A percentile compares a stretch with the other conserved stretches of the same genome.
Evolutionary conservation across 176 grass and related monocot species (phyloP).

Genomic region (Zea mays): Zm-B73-REFERENCE-NAM-5.0 NC_050098.1:223555001-223555500

Average conservation of each 20-base stretch:
- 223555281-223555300: constrained; percentile 88
- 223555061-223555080: constrained; percentile 24
- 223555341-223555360: constrained; percentile 91
- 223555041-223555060: constrained; percentile 31
- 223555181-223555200: constrained; percentile 16
- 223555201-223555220: constrained; percentile 13
- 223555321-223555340: constrained; percentile 87
- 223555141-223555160: background rate
- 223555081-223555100: background rate
- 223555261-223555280: constrained; percentile 93
- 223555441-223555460: background rate
- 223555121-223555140: background rate
- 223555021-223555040: background rate
- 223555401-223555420: constrained; percentile 60
- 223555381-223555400: constrained; percentile 91
- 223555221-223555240: constrained; percentile 76
- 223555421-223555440: background rate
- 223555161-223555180: background rate
- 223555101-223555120: constrained; percentile 19
- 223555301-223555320: constrained; percentile 86
- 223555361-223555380: constrained; percentile 93
- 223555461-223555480: background rate
- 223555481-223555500: background rate
- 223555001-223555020: background rate
- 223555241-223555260: constrained; percentile 87